Base-by-base conservation (phyloP, 179 eudicot genomes). In the Vitellaria paradoxa region DNA sequence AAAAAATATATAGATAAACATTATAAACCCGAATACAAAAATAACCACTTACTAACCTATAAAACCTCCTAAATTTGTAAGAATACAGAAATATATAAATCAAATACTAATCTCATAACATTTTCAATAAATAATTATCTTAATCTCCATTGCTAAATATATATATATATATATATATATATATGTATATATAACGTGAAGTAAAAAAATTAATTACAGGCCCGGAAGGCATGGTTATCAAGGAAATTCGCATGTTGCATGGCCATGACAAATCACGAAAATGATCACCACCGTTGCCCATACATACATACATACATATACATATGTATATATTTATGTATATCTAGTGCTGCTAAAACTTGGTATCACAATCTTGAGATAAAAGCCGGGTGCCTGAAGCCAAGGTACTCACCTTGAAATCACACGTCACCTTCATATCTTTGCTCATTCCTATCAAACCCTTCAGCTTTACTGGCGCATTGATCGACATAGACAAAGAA, bases 301-400 rank as follows among this genome's bases (percentile, higher is more conserved):
- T 60, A 21, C 49, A 12, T 7, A 7, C 47, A 14, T 62, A 3
- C 49, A 63, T 30, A 18, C 15, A 49, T n/a, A 65, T 78, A 68
- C 4, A 42, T 42, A 5, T 30, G 37, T 2, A 30, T 42, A 5
- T 42, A 42, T 42, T 2, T 42, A 42, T 42, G 45, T 42, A 1
- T 42, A 42, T 42, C 45, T 42, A 4, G 45, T 42, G 45, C 45
- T 5, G 45, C 6, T 42, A 42, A 42, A 80, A 53, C 64, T 80
- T 57, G 50, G 75, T n/a, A n/a, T 24, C 61, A 74, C 97, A 92
- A 17, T 67, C 81, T 79, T 90, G 89, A 9, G 82, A 86, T 56
- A 74, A 53, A 82, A 92, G 24, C 37, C 53, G 64, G 0, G 85
- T 46, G 7, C 73, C 79, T 0, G 80, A 73, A 5, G 76, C 81